Conservation (phyloP, 306 rosid species). For the Potentilla sterilis region DNA sequence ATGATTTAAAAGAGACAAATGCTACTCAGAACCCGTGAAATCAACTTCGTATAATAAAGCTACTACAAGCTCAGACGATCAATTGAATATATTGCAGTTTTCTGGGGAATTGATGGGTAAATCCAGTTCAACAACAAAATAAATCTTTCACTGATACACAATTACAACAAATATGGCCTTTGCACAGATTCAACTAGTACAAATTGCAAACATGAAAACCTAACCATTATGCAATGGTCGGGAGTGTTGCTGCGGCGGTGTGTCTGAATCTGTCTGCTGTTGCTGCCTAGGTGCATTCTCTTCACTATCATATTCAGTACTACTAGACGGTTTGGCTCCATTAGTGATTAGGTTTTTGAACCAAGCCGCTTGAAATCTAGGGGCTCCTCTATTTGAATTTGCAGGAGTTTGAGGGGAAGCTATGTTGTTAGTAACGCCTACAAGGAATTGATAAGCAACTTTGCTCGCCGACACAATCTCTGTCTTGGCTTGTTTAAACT, state of each 20-base stretch:
- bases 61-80: slow-evolving; percentile 9
- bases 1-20: too few relatives aligned
- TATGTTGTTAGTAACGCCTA: slow-evolving; percentile 67
- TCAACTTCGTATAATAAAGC: background rate
- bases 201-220: slow-evolving; percentile 31
- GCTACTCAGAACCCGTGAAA: too few relatives aligned
- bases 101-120: slow-evolving; percentile 29
- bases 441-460: slow-evolving; percentile 85
- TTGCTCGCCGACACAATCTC: slow-evolving; percentile 91
- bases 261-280: slow-evolving; percentile 36
- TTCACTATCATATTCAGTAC: slow-evolving; percentile 64
- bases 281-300: slow-evolving; percentile 34
- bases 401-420: slow-evolving; percentile 51
- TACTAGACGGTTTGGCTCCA: slow-evolving; percentile 85
- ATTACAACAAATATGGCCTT: slow-evolving; percentile 37
- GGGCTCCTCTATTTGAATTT: slow-evolving; percentile 62
- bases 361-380: slow-evolving; percentile 84
- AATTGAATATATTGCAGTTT: slow-evolving; percentile 31
- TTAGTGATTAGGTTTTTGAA: slow-evolving; percentile 68
- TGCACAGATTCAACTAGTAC: slow-evolving; percentile 36
- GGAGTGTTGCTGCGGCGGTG: slow-evolving; percentile 36
- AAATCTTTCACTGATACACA: slow-evolving; percentile 54
- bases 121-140: slow-evolving; percentile 44
- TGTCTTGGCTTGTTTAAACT: slow-evolving; percentile 94
- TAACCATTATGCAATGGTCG: slow-evolving; percentile 39